Conservation (phyloP, 345 rosid genomes). For the Angophora floribunda region DNA sequence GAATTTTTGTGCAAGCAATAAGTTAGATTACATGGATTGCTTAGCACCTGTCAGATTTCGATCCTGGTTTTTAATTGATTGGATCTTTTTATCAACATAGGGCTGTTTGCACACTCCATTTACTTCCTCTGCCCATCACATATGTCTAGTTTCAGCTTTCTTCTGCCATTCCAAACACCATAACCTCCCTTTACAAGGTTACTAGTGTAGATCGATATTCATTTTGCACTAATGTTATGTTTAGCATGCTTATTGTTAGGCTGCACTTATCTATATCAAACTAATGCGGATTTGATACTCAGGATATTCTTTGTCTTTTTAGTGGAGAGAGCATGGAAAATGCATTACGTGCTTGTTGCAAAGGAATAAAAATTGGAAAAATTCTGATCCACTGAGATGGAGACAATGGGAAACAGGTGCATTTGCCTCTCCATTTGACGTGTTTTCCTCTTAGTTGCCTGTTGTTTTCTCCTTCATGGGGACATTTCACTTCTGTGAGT, state of each 20-base stretch:
- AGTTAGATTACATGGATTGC: neutral
- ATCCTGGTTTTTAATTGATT: neutral
- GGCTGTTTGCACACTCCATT: neutral
- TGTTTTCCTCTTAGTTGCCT: neutral
- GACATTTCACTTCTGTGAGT: neutral
- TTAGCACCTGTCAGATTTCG: neutral
- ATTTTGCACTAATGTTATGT: neutral
- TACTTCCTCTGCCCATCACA: neutral
- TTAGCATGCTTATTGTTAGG: neutral
- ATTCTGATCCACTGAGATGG: slow-evolving; percentile 95
- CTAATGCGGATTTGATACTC: slow-evolving; percentile 1
- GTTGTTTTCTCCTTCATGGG: neutral
- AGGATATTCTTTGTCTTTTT: neutral
- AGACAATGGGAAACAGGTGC: slow-evolving; percentile 93
- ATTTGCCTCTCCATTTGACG: neutral
- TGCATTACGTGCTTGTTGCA: slow-evolving; percentile 94
- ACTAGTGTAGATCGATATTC: neutral
- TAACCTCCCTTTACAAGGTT: neutral
- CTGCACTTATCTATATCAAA: neutral
- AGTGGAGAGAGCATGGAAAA: slow-evolving; percentile 99
- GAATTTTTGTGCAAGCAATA: neutral
- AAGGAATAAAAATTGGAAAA: slow-evolving; percentile 98
- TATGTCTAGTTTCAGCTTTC: neutral
- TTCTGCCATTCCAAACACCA: neutral
- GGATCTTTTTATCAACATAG: neutral